phyloP scores from a whole-genome alignment of 1,284 basidiomycete species.

The Tranzscheliella williamsii region DNA sequence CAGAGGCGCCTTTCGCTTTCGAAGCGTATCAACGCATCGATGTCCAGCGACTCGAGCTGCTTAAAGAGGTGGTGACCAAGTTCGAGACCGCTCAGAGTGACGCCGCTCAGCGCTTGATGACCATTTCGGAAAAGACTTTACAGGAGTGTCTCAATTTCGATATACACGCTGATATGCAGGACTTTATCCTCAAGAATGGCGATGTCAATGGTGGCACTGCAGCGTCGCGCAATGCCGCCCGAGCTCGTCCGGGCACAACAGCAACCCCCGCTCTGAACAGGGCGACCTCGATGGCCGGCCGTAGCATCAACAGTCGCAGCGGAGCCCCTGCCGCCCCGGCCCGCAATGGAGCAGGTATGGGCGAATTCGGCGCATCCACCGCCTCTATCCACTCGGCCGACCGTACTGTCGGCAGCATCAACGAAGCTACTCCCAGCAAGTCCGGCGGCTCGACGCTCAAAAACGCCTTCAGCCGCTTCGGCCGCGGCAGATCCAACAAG shows the following conservation, averaged over 20 bases:
- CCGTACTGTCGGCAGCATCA: slow-evolving; percentile 12
- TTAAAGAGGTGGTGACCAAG: slow-evolving; percentile 52
- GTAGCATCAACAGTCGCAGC: slow-evolving; percentile 32
- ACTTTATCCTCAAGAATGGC: slow-evolving; percentile 48
- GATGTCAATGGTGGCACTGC: neutral
- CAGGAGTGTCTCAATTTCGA: slow-evolving; percentile 49
- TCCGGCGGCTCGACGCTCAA: slow-evolving; percentile 41
- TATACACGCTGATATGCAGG: slow-evolving; percentile 49
- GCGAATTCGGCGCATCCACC: slow-evolving; percentile 41
- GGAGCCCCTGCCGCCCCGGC: slow-evolving; percentile 14
- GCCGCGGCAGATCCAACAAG: slow-evolving; percentile 38
- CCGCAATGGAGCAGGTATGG: slow-evolving; percentile 25
- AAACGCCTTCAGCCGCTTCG: slow-evolving; percentile 48
- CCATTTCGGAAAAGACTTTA: slow-evolving; percentile 50
- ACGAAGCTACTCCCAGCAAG: slow-evolving; percentile 21
- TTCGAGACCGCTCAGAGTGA: slow-evolving; percentile 54
- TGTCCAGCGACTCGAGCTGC: slow-evolving; percentile 45
- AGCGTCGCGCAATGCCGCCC: slow-evolving; percentile 12
- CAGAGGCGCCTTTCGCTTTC: slow-evolving; percentile 47
- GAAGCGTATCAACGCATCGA: slow-evolving; percentile 55
- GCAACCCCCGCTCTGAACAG: slow-evolving; percentile 8
- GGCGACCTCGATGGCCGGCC: slow-evolving; percentile 18
- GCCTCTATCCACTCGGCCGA: slow-evolving; percentile 42
- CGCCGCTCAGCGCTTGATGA: slow-evolving; percentile 46
- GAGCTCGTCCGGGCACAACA: slow-evolving; percentile 3